Evolutionary conservation across 352 stramenopile species (phyloP), one percentile per base, ranked within the genome.

Genomic region (Phytophthora podocarpi): DNA sequence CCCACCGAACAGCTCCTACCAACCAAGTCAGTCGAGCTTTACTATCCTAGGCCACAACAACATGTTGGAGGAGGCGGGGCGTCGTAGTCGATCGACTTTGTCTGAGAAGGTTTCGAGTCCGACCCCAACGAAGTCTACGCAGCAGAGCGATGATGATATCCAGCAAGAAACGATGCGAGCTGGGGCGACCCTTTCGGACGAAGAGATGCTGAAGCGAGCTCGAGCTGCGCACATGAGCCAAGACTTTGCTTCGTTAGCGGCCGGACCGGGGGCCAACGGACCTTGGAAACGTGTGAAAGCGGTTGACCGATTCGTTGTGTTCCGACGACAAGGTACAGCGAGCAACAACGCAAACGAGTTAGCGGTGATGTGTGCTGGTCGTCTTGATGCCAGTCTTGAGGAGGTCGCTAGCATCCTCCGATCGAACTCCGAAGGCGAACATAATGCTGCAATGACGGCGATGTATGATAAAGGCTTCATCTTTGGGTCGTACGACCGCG

Each of bases 391-490:
- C 3, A 72, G 63, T 49, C 21, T 76, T 11, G 71, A 71, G 16
- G 71, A 80, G 23, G 52, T 80, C 9, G 59, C 52, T 1, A 58
- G 58, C 10, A 23, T 72, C 20, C 27, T 80, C 1, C 46, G 59
- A 3, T 45, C 63, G 0, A 53, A 52, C 1, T 69, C 49, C 0
- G 59, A 67, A 3, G 28, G 57, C 5, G 65, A 65, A 7, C 71
- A 72, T 13, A 49, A 61, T 3, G 52, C 27, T 1, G 53, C 55
- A 5, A 81, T 82, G 70, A n/a, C 41, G 6, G 76, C 69, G 5
- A 42, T 82, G 5, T 56, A 81, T 50, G 18, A 43, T 7, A 72
- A 78, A 31, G 59, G 41, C 11, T 78, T 75, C 41, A 67, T 78
- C 34, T 78, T 78, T 13, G 70, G 65, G 1, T 72, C 70, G 8